Conservation (phyloP, 108 stramenopile species). For the Pseudonitzschia pungens region DNA sequence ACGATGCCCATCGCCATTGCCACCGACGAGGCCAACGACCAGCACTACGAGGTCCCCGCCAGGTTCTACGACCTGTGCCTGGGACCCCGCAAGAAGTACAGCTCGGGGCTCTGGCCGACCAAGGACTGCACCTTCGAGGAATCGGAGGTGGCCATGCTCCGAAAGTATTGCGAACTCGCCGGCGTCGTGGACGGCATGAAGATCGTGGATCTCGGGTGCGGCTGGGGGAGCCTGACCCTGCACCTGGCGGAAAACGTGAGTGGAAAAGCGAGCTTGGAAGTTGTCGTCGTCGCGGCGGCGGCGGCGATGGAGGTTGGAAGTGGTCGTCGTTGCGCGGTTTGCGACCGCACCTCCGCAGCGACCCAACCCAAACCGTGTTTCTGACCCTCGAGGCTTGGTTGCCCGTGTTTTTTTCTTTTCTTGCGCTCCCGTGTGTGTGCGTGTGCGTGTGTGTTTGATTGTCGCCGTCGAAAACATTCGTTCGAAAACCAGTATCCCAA, state of each 20-base stretch:
- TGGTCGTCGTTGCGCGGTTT: too few relatives aligned
- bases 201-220: constrained; percentile 76
- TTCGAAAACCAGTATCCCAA: constrained; percentile 39
- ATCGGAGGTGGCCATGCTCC: constrained; percentile 86
- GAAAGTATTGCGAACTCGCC: constrained; percentile 84
- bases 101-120: constrained; percentile 70
- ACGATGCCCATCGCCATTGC: constrained; percentile 85
- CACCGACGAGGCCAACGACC: constrained; percentile 88
- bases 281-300: neutral
- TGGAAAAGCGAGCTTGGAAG: neutral
- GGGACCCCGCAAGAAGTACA: constrained; percentile 94
- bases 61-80: constrained; percentile 87
- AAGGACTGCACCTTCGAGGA: constrained; percentile 57
- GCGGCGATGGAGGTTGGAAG: neutral
- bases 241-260: constrained; percentile 46
- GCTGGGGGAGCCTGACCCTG: constrained; percentile 96
- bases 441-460: neutral
- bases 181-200: constrained; percentile 85
- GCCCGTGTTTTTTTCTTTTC: too few relatives aligned
- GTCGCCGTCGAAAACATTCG: neutral
- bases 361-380: too few relatives aligned
- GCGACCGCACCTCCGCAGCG: too few relatives aligned
- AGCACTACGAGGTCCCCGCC: constrained; percentile 98
- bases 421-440: neutral
- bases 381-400: too few relatives aligned